Evolutionary conservation across 805 yeast species (phyloP), one percentile per base, ranked within the genome.

Genomic region (Nakazawaea peltata): DNA sequence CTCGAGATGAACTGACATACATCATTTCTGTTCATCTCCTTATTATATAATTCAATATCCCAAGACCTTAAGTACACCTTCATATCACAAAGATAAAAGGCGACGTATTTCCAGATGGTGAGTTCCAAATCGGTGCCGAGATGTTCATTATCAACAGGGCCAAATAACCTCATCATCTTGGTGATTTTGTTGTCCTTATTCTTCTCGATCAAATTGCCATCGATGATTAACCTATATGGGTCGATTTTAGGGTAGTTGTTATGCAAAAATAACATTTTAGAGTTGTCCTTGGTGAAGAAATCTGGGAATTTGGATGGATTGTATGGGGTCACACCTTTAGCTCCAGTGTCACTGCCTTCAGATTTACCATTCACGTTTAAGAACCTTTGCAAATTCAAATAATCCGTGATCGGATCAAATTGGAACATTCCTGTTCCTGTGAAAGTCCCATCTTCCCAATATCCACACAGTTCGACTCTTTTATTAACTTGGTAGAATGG

Each of bases 231-330:
- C 12, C 48, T 51, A 65, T 71, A 70, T 2, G 77, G 77, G 46
- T 71, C 65, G 48, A 72, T 61, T 51, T 71, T 71, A 14, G 77
- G 77, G 49, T 59, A 69, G 49, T 72, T 74, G 21, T 74, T 70
- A 43, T 72, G 78, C 44, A 72, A 29, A 35, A 57, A 55, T 33
- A 57, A 40, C 30, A 51, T 54, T 30, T 49, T 47, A 1, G 57
- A 50, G 36, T 49, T 51, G 10, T 44, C 43, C 14, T 54, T 46
- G 15, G 45, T 42, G 44, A 57, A 57, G 29, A 34, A 43, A 29
- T 49, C 46, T 40, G 41, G 42, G 52, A 34, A 47, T 47, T 26
- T 45, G 39, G 33, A 50, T 51, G 43, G 56, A 11, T 36, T 28
- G 25, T 36, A 36, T 15, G 24, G 14, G 13, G 6, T 22, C 16